Evolutionary conservation across 306 rosid genomes (phyloP), one percentile per base, ranked within the genome.

Genomic region (Medicago lupulina): DNA sequence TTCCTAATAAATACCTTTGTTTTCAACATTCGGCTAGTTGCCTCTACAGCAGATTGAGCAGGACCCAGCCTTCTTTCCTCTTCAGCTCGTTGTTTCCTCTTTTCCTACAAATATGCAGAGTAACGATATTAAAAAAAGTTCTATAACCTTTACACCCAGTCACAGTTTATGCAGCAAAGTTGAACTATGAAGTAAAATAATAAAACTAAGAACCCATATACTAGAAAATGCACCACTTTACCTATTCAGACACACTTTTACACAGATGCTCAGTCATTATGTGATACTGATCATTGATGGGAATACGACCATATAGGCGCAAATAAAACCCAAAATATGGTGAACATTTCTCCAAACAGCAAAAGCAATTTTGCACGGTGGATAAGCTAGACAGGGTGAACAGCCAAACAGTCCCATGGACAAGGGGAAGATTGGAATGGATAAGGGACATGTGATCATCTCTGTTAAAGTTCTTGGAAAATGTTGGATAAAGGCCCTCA

Each of bases 1-100:
- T 6, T 53, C 9, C 69, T 4, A 9, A 39, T 44, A 63, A 69
- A 76, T 72, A 88, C 96, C 93, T 92, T 90, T 50, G 85, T 87
- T 68, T 77, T 80, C 67, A 89, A 76, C 89, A 86, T 86, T 82
- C 86, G 89, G 12, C 83, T 82, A 31, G 89, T 79, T 51, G 92
- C 91, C 88, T 87, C 97, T 8, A 80, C 91, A 75, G 92, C 88
- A 15, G 92, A 87, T 83, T 89, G 90, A 61, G 91, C 91, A 76
- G 94, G 89, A 80, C 88, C 78, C 8, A 74, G 49, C 57, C 49
- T 79, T 72, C 82, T 83, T 44, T 86, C 86, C 77, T 87, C 85
- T 7, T 80, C 76, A 77, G 86, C 85, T 54, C 82, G 89, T 74
- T 78, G 85, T 34, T 79, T 79, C 57, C 77, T 86, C 77, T 74